These are phyloP conservation scores for Cyberlindnera saturnus DNA, from an alignment of 805 yeast species.

Conservation along the genomic window DNA sequence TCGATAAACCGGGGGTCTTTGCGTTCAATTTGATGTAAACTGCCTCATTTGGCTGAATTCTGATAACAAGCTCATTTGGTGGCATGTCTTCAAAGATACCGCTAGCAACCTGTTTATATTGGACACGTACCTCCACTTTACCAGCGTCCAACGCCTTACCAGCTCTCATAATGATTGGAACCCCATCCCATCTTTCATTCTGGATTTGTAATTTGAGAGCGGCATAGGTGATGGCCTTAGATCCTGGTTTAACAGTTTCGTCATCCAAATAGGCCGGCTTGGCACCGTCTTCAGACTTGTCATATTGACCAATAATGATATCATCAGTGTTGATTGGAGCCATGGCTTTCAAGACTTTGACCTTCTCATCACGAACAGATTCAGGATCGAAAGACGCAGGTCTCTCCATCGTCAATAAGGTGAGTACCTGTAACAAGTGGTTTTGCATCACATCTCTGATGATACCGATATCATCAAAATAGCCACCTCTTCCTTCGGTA, in stretches of 20 bases:
- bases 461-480: constrained; percentile 91
- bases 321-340: constrained; percentile 59
- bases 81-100: constrained; percentile 79
- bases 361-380: constrained; percentile 93
- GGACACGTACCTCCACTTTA: constrained; percentile 92
- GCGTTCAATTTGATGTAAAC: constrained; percentile 89
- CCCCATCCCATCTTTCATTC: constrained; percentile 98
- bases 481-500: constrained; percentile 98
- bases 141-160: constrained; percentile 96
- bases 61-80: constrained; percentile 87
- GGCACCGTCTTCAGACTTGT: constrained; percentile 73
- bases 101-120: constrained; percentile 78
- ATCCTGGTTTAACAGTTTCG: constrained; percentile 73
- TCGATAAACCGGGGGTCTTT: constrained; percentile 88
- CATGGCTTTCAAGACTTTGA: constrained; percentile 80
- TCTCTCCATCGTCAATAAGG: constrained; percentile 91
- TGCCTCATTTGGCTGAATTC: constrained; percentile 94
- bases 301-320: constrained; percentile 83
- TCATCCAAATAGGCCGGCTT: constrained; percentile 93
- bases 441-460: constrained; percentile 98
- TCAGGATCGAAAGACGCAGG: constrained; percentile 91
- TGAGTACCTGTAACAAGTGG: constrained; percentile 88
- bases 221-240: constrained; percentile 90
- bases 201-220: constrained; percentile 73
- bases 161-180: constrained; percentile 91